phyloP scores from a whole-genome alignment of 148 eudicot species.

The Heliosperma pusillum region DNA sequence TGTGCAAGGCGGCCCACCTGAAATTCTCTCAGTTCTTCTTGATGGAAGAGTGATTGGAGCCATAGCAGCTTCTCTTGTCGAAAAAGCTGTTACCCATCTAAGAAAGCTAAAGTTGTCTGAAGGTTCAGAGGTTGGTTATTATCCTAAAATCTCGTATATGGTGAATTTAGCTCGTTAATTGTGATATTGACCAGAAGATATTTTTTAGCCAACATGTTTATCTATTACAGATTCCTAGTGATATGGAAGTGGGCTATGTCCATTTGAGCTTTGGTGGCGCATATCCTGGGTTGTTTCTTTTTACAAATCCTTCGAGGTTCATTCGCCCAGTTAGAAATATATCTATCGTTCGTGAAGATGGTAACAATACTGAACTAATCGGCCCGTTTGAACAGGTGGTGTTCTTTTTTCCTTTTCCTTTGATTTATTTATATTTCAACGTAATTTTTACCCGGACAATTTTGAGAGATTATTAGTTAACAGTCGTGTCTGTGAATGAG shows the following conservation, averaged over 20 bases:
- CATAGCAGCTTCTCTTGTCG: slow-evolving; percentile 55
- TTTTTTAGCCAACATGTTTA: neutral
- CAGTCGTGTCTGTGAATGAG: neutral
- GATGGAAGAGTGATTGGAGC: slow-evolving; percentile 88
- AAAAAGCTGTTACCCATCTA: slow-evolving; percentile 60
- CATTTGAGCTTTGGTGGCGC: slow-evolving; percentile 91
- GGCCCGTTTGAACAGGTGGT: slow-evolving; percentile 94
- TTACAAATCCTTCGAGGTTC: slow-evolving; percentile 85
- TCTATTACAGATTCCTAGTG: slow-evolving; percentile 62
- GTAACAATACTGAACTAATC: slow-evolving; percentile 65
- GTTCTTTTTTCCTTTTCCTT: neutral
- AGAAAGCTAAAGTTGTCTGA: slow-evolving; percentile 75
- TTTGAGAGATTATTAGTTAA: neutral
- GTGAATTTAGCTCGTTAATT: slow-evolving; percentile 6
- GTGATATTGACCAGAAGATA: neutral
- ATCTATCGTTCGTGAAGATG: slow-evolving; percentile 44
- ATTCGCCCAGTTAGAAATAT: slow-evolving; percentile 79
- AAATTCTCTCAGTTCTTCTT: slow-evolving; percentile 75
- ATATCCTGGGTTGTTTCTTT: slow-evolving; percentile 82
- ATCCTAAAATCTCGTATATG: slow-evolving; percentile 1
- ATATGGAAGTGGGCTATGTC: slow-evolving; percentile 91
- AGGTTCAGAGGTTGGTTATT: slow-evolving; percentile 48
- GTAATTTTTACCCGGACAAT: neutral
- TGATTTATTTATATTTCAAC: neutral
- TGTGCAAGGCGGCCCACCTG: slow-evolving; percentile 79